Evolutionary conservation across 805 yeast species (phyloP).

Genomic region (Zygosaccharomyces kombuchaensis): DNA sequence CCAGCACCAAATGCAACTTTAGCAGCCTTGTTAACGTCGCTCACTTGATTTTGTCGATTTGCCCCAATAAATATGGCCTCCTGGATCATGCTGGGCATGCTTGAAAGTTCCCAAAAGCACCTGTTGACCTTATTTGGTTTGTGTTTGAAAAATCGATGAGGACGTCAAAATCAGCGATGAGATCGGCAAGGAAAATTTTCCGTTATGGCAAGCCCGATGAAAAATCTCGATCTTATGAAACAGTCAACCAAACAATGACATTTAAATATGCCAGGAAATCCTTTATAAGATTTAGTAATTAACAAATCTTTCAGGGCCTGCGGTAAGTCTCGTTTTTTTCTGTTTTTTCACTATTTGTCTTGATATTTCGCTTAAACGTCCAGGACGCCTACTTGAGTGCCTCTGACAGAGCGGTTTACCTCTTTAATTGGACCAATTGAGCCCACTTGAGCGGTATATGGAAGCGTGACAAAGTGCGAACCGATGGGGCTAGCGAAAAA

Average conservation of each 20-base stretch:
- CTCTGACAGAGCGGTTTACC: conserved; percentile 87
- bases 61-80: conserved; percentile 72
- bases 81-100: conserved; percentile 14
- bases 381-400: conserved; percentile 85
- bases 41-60: conserved; percentile 57
- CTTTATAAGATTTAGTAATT: neutral
- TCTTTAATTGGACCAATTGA: conserved; percentile 92
- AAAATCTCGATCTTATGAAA: neutral
- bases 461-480: conserved; percentile 96
- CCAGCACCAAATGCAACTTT: conserved; percentile 71
- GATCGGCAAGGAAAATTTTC: conserved; percentile 6
- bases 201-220: neutral
- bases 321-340: neutral
- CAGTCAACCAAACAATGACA: neutral
- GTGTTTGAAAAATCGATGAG: neutral
- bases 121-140: neutral
- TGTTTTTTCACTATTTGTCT: neutral
- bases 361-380: conserved; percentile 25
- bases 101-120: neutral
- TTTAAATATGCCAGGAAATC: too few species aligned
- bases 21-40: conserved; percentile 43
- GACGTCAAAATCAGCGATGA: neutral
- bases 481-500: conserved; percentile 59
- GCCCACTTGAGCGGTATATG: conserved; percentile 98
- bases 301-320: conserved; percentile 1